phyloP scores from a whole-genome alignment of 192 early-diverging fungal genomes.

The Piromyces finnis region DNA sequence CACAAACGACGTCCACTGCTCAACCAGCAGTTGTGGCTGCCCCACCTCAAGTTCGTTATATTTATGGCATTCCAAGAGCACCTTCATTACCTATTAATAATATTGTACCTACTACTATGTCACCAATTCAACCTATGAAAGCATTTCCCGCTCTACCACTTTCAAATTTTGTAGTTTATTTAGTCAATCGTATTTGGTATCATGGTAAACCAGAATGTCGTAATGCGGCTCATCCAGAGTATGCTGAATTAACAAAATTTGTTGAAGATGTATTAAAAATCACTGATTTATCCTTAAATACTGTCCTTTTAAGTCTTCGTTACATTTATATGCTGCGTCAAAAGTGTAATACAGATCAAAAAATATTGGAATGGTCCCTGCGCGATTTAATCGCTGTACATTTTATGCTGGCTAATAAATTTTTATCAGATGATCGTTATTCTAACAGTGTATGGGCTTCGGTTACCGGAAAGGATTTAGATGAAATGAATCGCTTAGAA shows the following conservation, averaged over 20 bases:
- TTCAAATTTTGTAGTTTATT: neutral
- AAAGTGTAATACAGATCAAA: neutral
- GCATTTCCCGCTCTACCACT: neutral
- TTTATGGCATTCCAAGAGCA: neutral
- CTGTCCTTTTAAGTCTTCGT: neutral
- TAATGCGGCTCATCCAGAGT: neutral
- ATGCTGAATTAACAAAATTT: neutral
- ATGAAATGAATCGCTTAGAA: neutral
- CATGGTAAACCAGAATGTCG: neutral
- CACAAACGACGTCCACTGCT: neutral
- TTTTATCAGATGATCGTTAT: neutral
- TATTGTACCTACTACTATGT: neutral
- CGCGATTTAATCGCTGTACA: neutral
- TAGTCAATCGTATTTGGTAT: neutral
- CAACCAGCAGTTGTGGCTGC: neutral
- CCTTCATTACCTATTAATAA: neutral
- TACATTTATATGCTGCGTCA: neutral
- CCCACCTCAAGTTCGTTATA: neutral
- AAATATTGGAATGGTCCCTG: neutral
- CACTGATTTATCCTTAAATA: neutral
- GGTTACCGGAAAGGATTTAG: neutral
- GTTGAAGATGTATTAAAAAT: neutral
- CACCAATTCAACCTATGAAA: neutral
- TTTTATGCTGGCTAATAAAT: neutral
- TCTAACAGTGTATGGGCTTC: neutral